A percentile compares a stretch with the other conserved stretches of the same genome.
Evolutionary conservation across 2,329 filamentous ascomycete species (phyloP).

Genomic region (Thielaviopsis euricoi): DNA sequence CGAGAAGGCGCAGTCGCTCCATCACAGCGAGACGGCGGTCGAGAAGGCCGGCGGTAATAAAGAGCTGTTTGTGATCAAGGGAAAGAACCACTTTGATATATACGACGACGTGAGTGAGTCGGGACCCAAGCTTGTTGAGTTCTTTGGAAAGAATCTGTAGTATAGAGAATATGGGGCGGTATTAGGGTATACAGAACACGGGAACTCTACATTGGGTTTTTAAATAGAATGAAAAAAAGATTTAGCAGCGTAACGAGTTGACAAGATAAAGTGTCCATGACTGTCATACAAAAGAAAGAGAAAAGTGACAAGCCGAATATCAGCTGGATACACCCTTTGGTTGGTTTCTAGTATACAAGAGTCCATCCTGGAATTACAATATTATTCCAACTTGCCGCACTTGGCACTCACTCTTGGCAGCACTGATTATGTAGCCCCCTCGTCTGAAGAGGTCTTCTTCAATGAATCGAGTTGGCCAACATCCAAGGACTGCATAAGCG

Average conservation of each 20-base stretch:
- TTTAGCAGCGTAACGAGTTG: too few species aligned
- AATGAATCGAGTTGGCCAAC: background rate
- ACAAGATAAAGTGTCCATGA: too few species aligned
- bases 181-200: background rate
- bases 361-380: too few species aligned
- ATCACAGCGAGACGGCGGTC: slow-evolving; percentile 1
- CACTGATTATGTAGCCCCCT: too few species aligned
- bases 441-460: background rate
- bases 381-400: too few species aligned
- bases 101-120: background rate
- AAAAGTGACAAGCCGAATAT: too few species aligned
- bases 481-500: background rate
- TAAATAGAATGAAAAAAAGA: too few species aligned
- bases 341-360: too few species aligned
- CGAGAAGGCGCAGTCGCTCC: background rate
- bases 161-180: background rate
- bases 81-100: slow-evolving; percentile 4
- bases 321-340: too few species aligned
- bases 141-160: background rate
- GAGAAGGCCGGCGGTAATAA: background rate
- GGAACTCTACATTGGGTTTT: too few species aligned
- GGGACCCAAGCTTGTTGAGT: background rate
- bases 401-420: too few species aligned
- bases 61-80: slow-evolving; percentile 1
- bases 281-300: too few species aligned